Evolutionary conservation across 495 filamentous ascomycete genomes (phyloP).

Genomic region (Xylaria palmicola): DNA sequence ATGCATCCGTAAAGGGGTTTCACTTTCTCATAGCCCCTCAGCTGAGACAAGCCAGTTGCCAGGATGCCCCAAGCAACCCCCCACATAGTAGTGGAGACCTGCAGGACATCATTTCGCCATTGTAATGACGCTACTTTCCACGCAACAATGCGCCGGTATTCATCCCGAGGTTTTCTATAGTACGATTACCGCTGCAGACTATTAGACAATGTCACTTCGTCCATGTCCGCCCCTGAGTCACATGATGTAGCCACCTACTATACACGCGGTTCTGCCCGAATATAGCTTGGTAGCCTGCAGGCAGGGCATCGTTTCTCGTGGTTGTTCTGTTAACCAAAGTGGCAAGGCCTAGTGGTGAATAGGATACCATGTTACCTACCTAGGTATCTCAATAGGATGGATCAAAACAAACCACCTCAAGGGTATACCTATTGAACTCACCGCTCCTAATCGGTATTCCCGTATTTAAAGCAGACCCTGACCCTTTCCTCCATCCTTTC

Average conservation of each 20-base stretch:
- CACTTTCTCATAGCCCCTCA: not conserved
- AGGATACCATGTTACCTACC: not conserved
- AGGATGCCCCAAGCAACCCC: not conserved
- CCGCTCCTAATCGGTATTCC: not conserved
- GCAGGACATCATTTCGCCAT: constrained; percentile 15
- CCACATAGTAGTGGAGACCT: not conserved
- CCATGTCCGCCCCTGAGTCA: not conserved
- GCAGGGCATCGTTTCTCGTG: no score
- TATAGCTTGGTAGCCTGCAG: no score
- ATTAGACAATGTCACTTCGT: no score
- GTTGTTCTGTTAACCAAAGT: not conserved
- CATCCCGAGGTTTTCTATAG: not conserved
- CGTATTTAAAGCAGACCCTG: constrained; percentile 10
- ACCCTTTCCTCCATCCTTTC: not conserved
- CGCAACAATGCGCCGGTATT: not conserved
- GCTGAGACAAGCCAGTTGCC: not conserved
- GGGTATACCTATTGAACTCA: not conserved
- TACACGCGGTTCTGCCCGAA: no score
- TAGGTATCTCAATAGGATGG: not conserved
- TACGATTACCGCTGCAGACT: not conserved
- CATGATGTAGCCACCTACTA: not conserved
- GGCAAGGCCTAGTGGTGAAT: not conserved
- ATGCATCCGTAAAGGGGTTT: not conserved
- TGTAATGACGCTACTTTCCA: not conserved
- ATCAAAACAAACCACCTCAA: constrained; percentile 9